Evolutionary conservation across 352 stramenopile genomes (phyloP).

Genomic region (Phytophthora tubulina): DNA sequence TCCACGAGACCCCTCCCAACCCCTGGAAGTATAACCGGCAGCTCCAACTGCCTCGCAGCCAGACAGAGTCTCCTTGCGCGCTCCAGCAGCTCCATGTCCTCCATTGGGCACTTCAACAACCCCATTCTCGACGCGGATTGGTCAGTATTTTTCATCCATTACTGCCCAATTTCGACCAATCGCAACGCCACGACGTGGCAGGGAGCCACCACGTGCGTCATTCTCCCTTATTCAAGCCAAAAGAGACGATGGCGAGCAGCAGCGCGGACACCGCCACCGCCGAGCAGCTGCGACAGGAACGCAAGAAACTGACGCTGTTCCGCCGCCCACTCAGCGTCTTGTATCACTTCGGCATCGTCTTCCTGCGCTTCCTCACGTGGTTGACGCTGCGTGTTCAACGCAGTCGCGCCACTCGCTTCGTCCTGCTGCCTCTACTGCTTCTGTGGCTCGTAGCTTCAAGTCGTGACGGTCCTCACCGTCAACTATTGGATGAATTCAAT

Average conservation of each 20-base stretch:
- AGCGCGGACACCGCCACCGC: slow-evolving; percentile 23
- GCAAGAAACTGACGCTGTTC: slow-evolving; percentile 88
- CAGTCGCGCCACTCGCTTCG: slow-evolving; percentile 82
- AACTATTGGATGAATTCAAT: slow-evolving; percentile 87
- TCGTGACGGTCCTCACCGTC: slow-evolving; percentile 75
- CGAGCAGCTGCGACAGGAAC: slow-evolving; percentile 74
- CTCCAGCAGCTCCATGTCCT: slow-evolving; percentile 50
- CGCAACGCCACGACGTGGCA: slow-evolving; percentile 3
- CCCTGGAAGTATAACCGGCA: neutral
- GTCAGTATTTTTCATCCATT: slow-evolving; percentile 1
- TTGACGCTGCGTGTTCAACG: slow-evolving; percentile 66
- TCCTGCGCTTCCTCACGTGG: slow-evolving; percentile 81
- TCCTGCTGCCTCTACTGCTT: slow-evolving; percentile 76
- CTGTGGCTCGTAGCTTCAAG: slow-evolving; percentile 77
- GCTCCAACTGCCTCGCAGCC: slow-evolving; percentile 34
- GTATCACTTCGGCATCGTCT: slow-evolving; percentile 86
- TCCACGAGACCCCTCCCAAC: neutral
- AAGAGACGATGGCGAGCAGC: slow-evolving; percentile 32
- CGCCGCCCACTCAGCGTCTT: slow-evolving; percentile 76
- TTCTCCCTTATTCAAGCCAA: slow-evolving; percentile 22
- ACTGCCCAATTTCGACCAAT: slow-evolving; percentile 32
- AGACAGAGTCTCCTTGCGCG: slow-evolving; percentile 53
- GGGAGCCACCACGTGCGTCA: slow-evolving; percentile 12
- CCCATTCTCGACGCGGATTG: slow-evolving; percentile 12
- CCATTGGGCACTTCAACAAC: slow-evolving; percentile 17